phyloP scores from a whole-genome alignment of 106 monocot species.

The Dendrobium huoshanense region DNA sequence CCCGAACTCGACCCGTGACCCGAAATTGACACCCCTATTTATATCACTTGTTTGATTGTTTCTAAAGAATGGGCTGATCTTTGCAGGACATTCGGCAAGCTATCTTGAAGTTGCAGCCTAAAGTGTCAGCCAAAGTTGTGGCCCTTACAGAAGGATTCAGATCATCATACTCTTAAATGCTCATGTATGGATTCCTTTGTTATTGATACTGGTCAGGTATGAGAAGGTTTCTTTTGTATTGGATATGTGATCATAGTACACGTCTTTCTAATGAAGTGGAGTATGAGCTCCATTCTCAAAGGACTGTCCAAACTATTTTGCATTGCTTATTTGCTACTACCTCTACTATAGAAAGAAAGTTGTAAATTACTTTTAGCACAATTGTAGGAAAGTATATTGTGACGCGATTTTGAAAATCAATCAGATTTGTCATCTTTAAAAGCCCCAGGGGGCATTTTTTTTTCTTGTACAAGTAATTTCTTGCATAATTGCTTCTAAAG shows the following conservation, averaged over 20 bases:
- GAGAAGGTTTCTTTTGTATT: not conserved
- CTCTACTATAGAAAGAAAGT: not conserved
- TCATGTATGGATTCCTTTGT: not conserved
- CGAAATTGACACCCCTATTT: too few species aligned
- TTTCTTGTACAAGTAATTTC: too few species aligned
- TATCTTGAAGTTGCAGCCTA: slow-evolving; percentile 65
- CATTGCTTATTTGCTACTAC: not conserved
- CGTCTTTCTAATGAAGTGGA: not conserved
- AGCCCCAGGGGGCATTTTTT: too few species aligned
- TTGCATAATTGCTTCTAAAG: too few species aligned
- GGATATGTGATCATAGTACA: not conserved
- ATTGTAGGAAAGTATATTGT: not conserved
- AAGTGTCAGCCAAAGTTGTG: slow-evolving; percentile 60
- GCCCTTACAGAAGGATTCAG: slow-evolving; percentile 96
- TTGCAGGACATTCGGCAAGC: slow-evolving; percentile 82
- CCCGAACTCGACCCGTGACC: too few species aligned
- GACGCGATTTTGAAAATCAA: not conserved
- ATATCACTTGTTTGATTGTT: not conserved
- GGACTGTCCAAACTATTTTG: not conserved
- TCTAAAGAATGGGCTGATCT: slow-evolving; percentile 1
- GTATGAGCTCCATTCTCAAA: too few species aligned
- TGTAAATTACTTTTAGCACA: not conserved
- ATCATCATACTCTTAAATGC: slow-evolving; percentile 37
- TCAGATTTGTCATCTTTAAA: not conserved
- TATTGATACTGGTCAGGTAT: not conserved